Base-by-base conservation (phyloP, 805 yeast genomes). In the Candida insectorum region DNA sequence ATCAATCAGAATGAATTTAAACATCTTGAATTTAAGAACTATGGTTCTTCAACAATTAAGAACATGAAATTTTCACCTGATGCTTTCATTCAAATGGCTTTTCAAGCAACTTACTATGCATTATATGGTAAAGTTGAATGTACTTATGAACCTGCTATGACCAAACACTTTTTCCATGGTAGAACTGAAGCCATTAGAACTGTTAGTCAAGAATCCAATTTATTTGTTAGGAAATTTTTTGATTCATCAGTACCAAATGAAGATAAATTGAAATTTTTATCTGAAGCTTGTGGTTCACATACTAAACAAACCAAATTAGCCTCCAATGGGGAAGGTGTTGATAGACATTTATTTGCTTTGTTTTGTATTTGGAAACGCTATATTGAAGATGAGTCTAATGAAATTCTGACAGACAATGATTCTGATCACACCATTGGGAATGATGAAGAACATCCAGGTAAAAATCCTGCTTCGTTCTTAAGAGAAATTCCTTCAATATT, bases 111-210 rank as follows among this genome's bases (percentile, higher is more conserved):
- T 4, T 88, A 87, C 58, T 88, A 85, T 52, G 94, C 96, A 0
- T 69, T 88, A 24, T 88, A 88, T 54, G 96, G 97, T 30, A 85
- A 84, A 52, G 91, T 87, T 24, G 97, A 87, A 58, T 85, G 94
- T 44, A 86, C 95, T 5, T 88, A 88, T 56, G 97, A 88, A 61
- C 97, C 97, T 2, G 96, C 96, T 6, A 88, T 88, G 97, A 89
- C 96, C 4, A 88, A 88, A 57, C 68, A 67, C 39, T 88, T 81
- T 54, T 71, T 81, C 43, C 95, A 88, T 53, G 97, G 96, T 8
- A 74, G 97, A 56, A 88, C 97, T 1, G 97, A 88, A 58, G 95
- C 96, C 3, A 79, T 88, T 36, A 71, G 96, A 49, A 75, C 95
- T 0, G 96, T 88, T 4, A 79, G 91, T 5, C 69, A 75, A 47